Conservation (phyloP, 768 basidiomycete genomes). For the Dioszegia aurantiaca region DNA sequence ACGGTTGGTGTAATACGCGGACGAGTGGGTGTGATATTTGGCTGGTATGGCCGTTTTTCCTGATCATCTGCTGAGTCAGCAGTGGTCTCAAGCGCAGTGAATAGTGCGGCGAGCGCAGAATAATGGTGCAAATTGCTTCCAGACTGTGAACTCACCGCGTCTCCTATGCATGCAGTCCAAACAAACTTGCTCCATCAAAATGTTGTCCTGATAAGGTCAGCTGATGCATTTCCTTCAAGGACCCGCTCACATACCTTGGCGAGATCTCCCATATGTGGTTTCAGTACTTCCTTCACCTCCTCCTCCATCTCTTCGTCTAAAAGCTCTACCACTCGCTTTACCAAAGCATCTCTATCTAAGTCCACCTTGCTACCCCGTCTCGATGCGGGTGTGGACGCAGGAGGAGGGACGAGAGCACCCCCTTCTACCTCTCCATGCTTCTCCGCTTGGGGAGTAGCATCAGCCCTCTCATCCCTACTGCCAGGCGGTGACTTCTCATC, state of each 20-base stretch:
- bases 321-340: constrained; percentile 68
- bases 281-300: constrained; percentile 71
- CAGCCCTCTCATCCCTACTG: constrained; percentile 32
- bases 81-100: constrained; percentile 60
- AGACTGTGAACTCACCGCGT: constrained; percentile 70
- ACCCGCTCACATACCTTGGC: constrained; percentile 39
- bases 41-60: constrained; percentile 56
- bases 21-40: constrained; percentile 67
- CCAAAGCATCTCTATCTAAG: constrained; percentile 61
- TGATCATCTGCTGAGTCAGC: constrained; percentile 61
- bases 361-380: constrained; percentile 7
- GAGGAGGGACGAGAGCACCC: background rate
- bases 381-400: background rate
- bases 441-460: background rate
- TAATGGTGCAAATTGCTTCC: too few relatives aligned
- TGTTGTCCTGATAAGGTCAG: constrained; percentile 35
- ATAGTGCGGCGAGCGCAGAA: too few relatives aligned
- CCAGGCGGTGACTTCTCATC: constrained; percentile 10
- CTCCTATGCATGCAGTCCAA: constrained; percentile 95
- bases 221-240: background rate
- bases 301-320: constrained; percentile 84
- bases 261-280: constrained; percentile 61
- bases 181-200: constrained; percentile 71
- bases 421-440: background rate
- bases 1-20: constrained; percentile 73